These are phyloP conservation scores for Quercus wislizeni DNA, from an alignment of 306 rosid species.

Conservation along the genomic window DNA sequence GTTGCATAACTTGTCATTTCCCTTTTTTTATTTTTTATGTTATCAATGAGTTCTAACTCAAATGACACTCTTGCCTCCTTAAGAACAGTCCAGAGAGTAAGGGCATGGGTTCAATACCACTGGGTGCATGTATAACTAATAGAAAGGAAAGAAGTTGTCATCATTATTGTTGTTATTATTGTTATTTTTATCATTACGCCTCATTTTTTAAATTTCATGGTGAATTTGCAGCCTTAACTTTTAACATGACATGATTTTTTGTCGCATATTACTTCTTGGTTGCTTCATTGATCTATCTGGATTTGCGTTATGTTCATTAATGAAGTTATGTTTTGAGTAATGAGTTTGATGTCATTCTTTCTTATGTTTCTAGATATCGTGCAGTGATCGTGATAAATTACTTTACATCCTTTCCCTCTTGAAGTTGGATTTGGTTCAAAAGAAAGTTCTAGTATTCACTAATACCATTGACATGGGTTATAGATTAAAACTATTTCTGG, in stretches of 20 bases:
- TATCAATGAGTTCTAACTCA: no score
- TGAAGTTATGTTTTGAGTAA: background rate
- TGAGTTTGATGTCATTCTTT: background rate
- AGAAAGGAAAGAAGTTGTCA: background rate
- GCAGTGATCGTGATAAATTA: conserved; percentile 67
- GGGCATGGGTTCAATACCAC: no score
- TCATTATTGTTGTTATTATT: background rate
- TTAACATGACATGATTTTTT: background rate
- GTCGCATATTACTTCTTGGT: background rate
- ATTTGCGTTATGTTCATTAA: no score
- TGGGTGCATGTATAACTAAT: no score
- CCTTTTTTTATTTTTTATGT: background rate
- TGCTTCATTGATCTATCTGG: background rate
- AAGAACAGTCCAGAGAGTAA: no score
- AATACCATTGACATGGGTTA: conserved; percentile 81
- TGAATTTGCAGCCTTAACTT: background rate
- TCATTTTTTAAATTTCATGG: background rate
- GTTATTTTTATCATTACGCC: background rate
- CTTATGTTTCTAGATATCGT: conserved; percentile 49
- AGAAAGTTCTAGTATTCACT: conserved; percentile 82
- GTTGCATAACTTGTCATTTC: background rate
- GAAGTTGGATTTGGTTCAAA: conserved; percentile 90
- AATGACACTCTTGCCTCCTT: no score
- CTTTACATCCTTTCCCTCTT: conserved; percentile 74
- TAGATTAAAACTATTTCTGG: conserved; percentile 76